Conservation (phyloP, 768 basidiomycete species). For the Lepiota subincarnata region DNA sequence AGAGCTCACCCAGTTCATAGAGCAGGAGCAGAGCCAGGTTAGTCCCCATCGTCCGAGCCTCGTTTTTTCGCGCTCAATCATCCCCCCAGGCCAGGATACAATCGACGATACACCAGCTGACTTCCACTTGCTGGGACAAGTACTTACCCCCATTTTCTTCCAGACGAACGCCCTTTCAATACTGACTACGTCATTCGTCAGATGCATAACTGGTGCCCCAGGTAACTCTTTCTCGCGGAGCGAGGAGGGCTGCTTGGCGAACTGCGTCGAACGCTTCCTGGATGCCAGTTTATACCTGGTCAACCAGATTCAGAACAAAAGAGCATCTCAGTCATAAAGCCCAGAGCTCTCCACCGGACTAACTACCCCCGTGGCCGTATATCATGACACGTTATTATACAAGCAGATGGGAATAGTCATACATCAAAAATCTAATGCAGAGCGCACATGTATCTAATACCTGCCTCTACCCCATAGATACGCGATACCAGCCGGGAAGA, state of each 20-base stretch:
- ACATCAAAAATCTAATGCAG: constrained; percentile 13
- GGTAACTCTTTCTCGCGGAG: constrained; percentile 72
- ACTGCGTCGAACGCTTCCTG: constrained; percentile 91
- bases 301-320: constrained; percentile 52
- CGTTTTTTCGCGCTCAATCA: constrained; percentile 11
- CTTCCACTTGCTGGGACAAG: constrained; percentile 92
- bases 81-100: constrained; percentile 46
- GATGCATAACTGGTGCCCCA: constrained; percentile 78
- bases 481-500: constrained; percentile 51
- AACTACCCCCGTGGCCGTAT: constrained; percentile 15
- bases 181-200: constrained; percentile 23
- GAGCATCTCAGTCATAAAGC: background rate
- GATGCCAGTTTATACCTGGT: constrained; percentile 85
- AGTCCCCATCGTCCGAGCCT: constrained; percentile 19
- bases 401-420: background rate
- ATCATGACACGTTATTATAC: constrained; percentile 13
- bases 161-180: background rate
- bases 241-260: constrained; percentile 79
- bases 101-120: constrained; percentile 69
- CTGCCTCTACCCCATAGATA: constrained; percentile 41
- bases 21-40: constrained; percentile 79
- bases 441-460: constrained; percentile 14
- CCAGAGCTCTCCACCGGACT: constrained; percentile 11
- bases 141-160: constrained; percentile 34
- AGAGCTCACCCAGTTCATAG: constrained; percentile 76